Evolutionary conservation across 768 basidiomycete genomes (phyloP), one percentile per base, ranked within the genome.

Genomic region (Leucogyrophana mollusca): DNA sequence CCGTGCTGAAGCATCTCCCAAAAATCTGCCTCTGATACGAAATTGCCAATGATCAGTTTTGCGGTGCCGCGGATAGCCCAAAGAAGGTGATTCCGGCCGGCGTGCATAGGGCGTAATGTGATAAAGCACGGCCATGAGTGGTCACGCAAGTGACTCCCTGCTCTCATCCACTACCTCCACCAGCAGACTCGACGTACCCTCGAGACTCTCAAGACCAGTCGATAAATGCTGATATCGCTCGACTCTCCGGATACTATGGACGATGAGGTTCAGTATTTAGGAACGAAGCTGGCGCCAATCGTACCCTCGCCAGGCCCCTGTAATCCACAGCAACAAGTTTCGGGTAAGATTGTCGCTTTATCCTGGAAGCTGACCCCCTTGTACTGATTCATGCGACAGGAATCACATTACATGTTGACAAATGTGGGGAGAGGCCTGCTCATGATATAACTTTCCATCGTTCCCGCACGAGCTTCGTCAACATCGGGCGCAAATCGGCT

Each of bases 401-500:
- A 50, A 67, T 88, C 49, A 67, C 68, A 38, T 65, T 90, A 30
- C 76, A 80, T 49, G 68, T 87, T 54, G 79, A 84, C 54, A 73
- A 73, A 57, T 70, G 68, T 36, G 75, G 69, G 45, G 66, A 71
- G 23, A 70, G 72, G 42, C 64, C 72, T 10, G 65, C 72, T 9
- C 74, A 77, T 53, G 55, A 60, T 17, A 59, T 87, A 52, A 66
- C 70, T 2, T 88, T 85, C 62, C 65, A 67, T 58, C 78, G 80
- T 56, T 57, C 73, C 21, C 65, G 69, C 43, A 73, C 77, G 4
- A 64, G 65, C 34, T 74, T 76, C 38, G 71, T 90, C 13, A 72
- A 78, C 50, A 80, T 90, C 57, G 88, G 88, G 4, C 81, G 88
- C 38, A 80, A 80, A 48, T 80, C 87, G 9, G 61, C 75, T 16